Evolutionary conservation across 2,329 filamentous ascomycete genomes (phyloP).

Genomic region (Stagonosporopsis chrysanthemi): DNA sequence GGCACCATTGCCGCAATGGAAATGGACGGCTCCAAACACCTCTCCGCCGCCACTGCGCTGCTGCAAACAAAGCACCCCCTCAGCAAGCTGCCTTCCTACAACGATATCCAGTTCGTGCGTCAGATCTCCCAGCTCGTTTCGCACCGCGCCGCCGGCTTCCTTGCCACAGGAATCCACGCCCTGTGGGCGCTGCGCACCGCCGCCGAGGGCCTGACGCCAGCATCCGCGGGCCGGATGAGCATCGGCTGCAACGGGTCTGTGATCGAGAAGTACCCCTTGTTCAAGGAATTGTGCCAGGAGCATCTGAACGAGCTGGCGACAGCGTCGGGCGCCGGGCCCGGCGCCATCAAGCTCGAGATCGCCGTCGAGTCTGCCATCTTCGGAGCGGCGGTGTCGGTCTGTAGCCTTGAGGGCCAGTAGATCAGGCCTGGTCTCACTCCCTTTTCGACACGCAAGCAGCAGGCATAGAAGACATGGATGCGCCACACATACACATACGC

Average conservation of each 20-base stretch:
- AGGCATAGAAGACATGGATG: slow-evolving; percentile 2
- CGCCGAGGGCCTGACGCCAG: slow-evolving; percentile 54
- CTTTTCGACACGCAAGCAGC: neutral
- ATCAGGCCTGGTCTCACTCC: neutral
- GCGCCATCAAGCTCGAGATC: slow-evolving; percentile 68
- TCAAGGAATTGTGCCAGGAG: slow-evolving; percentile 67
- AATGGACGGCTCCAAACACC: slow-evolving; percentile 51
- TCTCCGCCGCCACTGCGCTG: slow-evolving; percentile 52
- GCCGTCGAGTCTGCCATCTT: slow-evolving; percentile 78
- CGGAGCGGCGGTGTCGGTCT: slow-evolving; percentile 73
- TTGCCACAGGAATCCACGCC: slow-evolving; percentile 69
- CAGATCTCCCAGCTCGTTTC: slow-evolving; percentile 62
- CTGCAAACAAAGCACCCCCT: slow-evolving; percentile 63
- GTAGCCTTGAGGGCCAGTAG: slow-evolving; percentile 46
- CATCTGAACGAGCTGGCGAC: slow-evolving; percentile 67
- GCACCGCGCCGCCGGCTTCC: slow-evolving; percentile 66
- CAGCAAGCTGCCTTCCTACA: slow-evolving; percentile 51
- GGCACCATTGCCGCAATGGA: slow-evolving; percentile 66
- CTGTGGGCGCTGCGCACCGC: slow-evolving; percentile 65
- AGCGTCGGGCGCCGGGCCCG: slow-evolving; percentile 49
- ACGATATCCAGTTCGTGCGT: slow-evolving; percentile 64
- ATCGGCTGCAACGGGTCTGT: slow-evolving; percentile 83
- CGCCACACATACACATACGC: slow-evolving; percentile 1
- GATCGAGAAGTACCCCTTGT: slow-evolving; percentile 78
- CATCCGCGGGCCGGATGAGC: slow-evolving; percentile 49